Evolutionary conservation across 257 asterid genomes (phyloP), one percentile per base, ranked within the genome.

Genomic region (Forsythia suspensa): DNA sequence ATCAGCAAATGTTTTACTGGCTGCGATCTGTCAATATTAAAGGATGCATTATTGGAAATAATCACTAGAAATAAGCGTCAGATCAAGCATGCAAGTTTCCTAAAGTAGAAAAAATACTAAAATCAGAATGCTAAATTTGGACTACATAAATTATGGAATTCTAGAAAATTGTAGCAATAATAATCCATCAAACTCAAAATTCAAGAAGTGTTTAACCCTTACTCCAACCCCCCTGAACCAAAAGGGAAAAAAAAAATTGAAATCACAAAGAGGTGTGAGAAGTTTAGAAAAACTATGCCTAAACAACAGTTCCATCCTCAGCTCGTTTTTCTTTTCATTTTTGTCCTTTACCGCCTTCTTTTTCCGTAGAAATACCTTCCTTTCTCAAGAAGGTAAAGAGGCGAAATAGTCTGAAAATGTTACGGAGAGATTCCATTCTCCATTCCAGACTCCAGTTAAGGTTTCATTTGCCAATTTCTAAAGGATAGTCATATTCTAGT

Each of bases 1-100:
- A 79, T 91, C 91, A 46, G 91, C 97, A 73, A 86, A 88, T 16
- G 73, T 43, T 79, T 89, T 75, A 77, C 88, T 77, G 78, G 96
- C 96, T 75, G 78, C 71, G 66, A 91, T 80, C 97, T 93, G 88
- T 82, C 74, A 63, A 77, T 20, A 77, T 38, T 37, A 72, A 13
- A 67, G 71, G 46, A 80, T 6, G 44, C 51, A 44, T n/a, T 57
- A 71, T 71, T 70, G 73, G 72, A 78, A 73, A 73, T 46, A 15
- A 51, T 75, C n/a, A 29, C 55, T n/a, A 11, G 40, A 77, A 29
- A 71, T 51, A 63, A 70, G 73, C 11, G 6, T n/a, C 55, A 57
- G 59, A 36, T 34, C 6, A 38, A 51, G 29, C 55, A 76, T 4
- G 3, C 39, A 39, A 15, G 15, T 16, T 6, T 66, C 37, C 38